phyloP scores from a whole-genome alignment of 2,329 filamentous ascomycete genomes.

The Incumbomyces lentus region DNA sequence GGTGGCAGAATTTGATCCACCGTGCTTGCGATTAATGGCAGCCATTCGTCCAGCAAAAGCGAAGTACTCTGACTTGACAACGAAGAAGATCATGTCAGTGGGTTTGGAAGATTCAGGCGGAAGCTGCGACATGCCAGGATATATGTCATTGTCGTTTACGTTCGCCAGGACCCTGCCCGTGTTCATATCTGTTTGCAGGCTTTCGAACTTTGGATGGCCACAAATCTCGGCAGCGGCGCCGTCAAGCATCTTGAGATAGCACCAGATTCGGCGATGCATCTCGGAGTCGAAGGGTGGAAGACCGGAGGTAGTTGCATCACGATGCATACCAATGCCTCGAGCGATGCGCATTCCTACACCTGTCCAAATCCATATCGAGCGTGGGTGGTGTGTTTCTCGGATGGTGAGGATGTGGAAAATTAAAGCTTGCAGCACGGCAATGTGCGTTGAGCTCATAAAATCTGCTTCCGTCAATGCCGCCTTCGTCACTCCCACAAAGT shows the following conservation, averaged over 20 bases:
- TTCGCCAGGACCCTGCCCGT: conserved; percentile 37
- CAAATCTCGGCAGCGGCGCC: conserved; percentile 23
- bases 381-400: conserved; percentile 48
- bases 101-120: conserved; percentile 7
- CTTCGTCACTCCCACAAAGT: conserved; percentile 17
- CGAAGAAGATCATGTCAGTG: conserved; percentile 13
- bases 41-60: conserved; percentile 5
- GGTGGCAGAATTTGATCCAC: not conserved
- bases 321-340: conserved; percentile 57
- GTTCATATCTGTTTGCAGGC: conserved; percentile 18
- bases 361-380: conserved; percentile 51
- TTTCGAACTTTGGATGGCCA: conserved; percentile 16
- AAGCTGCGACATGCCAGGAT: conserved; percentile 27
- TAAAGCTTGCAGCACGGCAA: conserved; percentile 50
- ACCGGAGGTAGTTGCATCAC: conserved; percentile 48
- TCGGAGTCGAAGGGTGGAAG: conserved; percentile 55
- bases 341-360: conserved; percentile 55
- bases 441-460: conserved; percentile 29
- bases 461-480: conserved; percentile 15
- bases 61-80: conserved; percentile 8
- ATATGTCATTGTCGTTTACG: conserved; percentile 50
- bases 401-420: conserved; percentile 48
- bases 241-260: conserved; percentile 40
- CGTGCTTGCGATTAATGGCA: not conserved
- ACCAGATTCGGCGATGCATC: conserved; percentile 57